phyloP scores from a whole-genome alignment of 2,329 filamentous ascomycete genomes.

The Beauveria scarabaeidicola region DNA sequence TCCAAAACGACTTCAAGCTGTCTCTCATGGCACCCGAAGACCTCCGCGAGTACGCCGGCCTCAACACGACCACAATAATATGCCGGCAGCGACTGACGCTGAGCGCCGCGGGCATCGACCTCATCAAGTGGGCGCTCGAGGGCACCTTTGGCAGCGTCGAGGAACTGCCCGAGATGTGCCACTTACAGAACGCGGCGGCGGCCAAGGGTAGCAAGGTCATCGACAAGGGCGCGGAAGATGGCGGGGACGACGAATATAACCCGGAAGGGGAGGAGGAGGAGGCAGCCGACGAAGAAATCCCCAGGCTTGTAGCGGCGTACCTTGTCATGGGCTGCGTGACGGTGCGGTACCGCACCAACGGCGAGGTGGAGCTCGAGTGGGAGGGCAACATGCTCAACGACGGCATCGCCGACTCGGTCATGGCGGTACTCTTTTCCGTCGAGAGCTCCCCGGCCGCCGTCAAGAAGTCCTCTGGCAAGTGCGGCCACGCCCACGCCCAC shows the following conservation, averaged over 20 bases:
- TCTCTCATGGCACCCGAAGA: slow-evolving; percentile 96
- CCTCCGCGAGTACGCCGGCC: slow-evolving; percentile 88
- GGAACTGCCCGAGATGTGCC: slow-evolving; percentile 49
- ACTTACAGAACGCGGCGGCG: slow-evolving; percentile 20
- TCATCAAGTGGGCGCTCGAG: slow-evolving; percentile 90
- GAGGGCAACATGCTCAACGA: slow-evolving; percentile 98
- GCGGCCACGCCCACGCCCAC: slow-evolving; percentile 24
- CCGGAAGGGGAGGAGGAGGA: slow-evolving; percentile 29
- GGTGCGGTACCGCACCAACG: slow-evolving; percentile 66
- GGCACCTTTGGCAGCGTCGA: slow-evolving; percentile 88
- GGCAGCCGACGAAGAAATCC: slow-evolving; percentile 57
- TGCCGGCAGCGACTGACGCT: slow-evolving; percentile 88
- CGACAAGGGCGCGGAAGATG: slow-evolving; percentile 28
- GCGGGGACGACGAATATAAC: slow-evolving; percentile 24
- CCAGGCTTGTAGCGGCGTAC: slow-evolving; percentile 46
- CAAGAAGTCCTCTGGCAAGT: slow-evolving; percentile 48
- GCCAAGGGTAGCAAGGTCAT: slow-evolving; percentile 25
- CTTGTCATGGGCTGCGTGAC: slow-evolving; percentile 85
- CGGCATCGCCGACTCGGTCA: slow-evolving; percentile 92
- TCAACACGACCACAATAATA: slow-evolving; percentile 88
- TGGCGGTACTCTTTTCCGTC: slow-evolving; percentile 84
- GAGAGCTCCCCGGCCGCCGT: slow-evolving; percentile 93
- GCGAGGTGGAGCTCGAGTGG: slow-evolving; percentile 89
- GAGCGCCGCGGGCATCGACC: slow-evolving; percentile 77
- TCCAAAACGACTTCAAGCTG: slow-evolving; percentile 97